phyloP scores from a whole-genome alignment of 768 basidiomycete genomes.

The Hirschioporus abietinus region DNA sequence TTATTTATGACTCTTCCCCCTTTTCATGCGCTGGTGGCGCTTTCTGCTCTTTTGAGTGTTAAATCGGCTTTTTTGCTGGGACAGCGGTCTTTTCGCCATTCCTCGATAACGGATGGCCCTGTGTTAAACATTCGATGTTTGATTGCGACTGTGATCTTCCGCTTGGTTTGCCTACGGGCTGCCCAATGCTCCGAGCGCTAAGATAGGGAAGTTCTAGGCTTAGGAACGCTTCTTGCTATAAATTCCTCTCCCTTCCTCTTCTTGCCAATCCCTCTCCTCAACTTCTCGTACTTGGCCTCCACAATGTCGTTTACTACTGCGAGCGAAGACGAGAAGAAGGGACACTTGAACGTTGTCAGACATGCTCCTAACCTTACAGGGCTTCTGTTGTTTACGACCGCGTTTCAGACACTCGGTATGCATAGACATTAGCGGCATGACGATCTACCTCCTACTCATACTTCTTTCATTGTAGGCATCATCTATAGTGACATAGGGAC shows the following conservation, averaged over 20 bases:
- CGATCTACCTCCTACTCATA: neutral
- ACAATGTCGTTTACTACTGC: neutral
- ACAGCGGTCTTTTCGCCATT: neutral
- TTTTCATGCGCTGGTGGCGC: neutral
- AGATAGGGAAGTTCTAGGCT: neutral
- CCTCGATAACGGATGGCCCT: neutral
- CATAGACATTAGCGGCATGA: neutral
- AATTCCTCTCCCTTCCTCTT: neutral
- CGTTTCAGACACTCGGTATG: slow-evolving; percentile 28
- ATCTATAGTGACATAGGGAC: slow-evolving; percentile 48
- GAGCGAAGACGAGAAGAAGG: neutral
- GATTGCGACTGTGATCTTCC: neutral
- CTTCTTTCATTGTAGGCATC: slow-evolving; percentile 24
- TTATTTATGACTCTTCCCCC: neutral
- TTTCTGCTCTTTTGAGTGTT: neutral
- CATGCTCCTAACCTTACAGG: slow-evolving; percentile 8
- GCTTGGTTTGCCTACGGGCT: neutral
- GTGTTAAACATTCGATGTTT: neutral
- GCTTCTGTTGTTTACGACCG: slow-evolving; percentile 20
- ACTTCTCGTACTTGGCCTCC: neutral
- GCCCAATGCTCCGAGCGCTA: neutral
- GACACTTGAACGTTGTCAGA: neutral
- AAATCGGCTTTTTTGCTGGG: neutral
- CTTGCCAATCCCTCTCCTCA: neutral
- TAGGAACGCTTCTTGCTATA: neutral